These are phyloP conservation scores for Bocquillonia castaneifolia DNA, from an alignment of 441 rosid genomes.

Conservation along the genomic window DNA sequence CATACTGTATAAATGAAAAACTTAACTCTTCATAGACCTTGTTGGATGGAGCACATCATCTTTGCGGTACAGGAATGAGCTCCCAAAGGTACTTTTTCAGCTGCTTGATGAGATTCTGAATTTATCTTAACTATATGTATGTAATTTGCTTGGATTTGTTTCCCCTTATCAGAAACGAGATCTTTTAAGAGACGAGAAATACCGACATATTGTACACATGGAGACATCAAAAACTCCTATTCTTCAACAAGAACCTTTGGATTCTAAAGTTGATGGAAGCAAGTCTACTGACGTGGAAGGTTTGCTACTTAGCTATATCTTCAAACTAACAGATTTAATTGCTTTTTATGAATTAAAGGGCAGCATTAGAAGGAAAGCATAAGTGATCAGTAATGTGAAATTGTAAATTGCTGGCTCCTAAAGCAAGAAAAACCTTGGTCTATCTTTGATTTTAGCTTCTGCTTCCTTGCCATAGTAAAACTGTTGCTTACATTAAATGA, in stretches of 20 bases:
- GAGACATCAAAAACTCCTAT: slow-evolving; percentile 29
- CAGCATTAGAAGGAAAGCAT: background rate
- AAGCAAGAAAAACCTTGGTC: too few relatives aligned
- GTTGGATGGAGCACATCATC: slow-evolving; percentile 98
- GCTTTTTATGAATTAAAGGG: background rate
- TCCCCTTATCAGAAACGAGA: slow-evolving; percentile 39
- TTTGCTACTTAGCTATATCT: slow-evolving; percentile 22
- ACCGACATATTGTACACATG: slow-evolving; percentile 57
- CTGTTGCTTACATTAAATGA: too few relatives aligned
- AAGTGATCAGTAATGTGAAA: slow-evolving; percentile 23
- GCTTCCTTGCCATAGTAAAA: too few relatives aligned
- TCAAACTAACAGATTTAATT: too few relatives aligned
- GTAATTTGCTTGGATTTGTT: slow-evolving; percentile 7
- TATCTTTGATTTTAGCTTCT: too few relatives aligned
- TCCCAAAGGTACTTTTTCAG: slow-evolving; percentile 57
- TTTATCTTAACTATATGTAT: slow-evolving; percentile 15
- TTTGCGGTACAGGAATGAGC: slow-evolving; percentile 49
- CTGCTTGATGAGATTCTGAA: slow-evolving; percentile 14
- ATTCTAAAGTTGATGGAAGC: slow-evolving; percentile 25
- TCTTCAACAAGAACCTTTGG: slow-evolving; percentile 30
- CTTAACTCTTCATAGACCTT: slow-evolving; percentile 53
- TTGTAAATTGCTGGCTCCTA: too few relatives aligned
- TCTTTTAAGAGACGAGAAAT: slow-evolving; percentile 39
- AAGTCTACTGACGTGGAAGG: slow-evolving; percentile 61
- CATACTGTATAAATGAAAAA: slow-evolving; percentile 16